Base-by-base conservation (phyloP, 208 protist genomes). In the Leishmania martiniquensis region DNA sequence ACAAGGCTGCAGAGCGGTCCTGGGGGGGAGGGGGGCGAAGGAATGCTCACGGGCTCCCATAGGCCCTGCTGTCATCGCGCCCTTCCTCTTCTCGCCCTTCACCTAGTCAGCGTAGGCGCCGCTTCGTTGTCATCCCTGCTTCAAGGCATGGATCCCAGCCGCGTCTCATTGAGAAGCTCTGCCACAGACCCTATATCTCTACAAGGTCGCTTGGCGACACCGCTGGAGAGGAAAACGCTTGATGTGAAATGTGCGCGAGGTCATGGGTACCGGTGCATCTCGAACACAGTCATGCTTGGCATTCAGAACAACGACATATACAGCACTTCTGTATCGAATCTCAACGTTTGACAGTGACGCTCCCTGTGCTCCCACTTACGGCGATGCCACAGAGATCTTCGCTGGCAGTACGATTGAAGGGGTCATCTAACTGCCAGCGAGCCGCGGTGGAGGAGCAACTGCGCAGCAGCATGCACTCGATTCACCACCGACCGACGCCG, bases 221-320 rank as follows among this genome's bases (percentile, higher is more conserved):
- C 63, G 63, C 59, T 77, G 81, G 72, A 7, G 51, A n/a, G 67
- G 72, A 4, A n/a, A 20, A 29, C 68, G 51, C 20, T 93, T 87
- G 86, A 92, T 95, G 85, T 76, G 79, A 29, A 87, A 93, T 51
- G 12, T 83, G 2, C 70, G 75, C 1, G 59, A 80, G 13, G 51
- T 66, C 22, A 84, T 66, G 78, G 37, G 0, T 44, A 73, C 10
- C 45, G 81, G 17, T 34, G 76, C n/a, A 82, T 92, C 34, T 80
- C 87, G 4, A 76, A 91, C 51, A 34, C 91, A 7, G 81, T 72
- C 49, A 74, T 89, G 37, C 44, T 83, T 15, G 85, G 87, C 17
- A 82, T 87, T 1, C 89, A 95, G 77, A 91, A 89, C 82, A 76
- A 77, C 12, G 89, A 52, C 49, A 89, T 87, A 13, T 87, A 81